These are phyloP conservation scores for Setaria viridis DNA, from an alignment of 202 grass and related monocot genomes.

Conservation along the genomic window DNA sequence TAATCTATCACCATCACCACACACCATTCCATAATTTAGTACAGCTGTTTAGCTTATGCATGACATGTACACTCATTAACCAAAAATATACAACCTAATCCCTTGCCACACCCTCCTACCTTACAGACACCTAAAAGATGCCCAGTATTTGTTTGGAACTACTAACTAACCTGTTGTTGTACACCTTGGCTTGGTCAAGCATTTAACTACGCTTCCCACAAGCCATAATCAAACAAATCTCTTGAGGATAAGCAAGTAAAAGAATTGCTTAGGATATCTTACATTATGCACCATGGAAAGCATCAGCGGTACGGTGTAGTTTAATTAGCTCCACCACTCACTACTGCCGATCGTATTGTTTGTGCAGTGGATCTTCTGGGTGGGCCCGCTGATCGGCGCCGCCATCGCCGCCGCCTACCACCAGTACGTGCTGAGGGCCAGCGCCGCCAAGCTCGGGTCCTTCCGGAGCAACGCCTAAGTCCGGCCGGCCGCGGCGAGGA, in stretches of 20 bases:
- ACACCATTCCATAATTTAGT: constrained; percentile 24
- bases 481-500: neutral
- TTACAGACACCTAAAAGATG: constrained; percentile 43
- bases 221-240: constrained; percentile 5
- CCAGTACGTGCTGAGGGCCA: constrained; percentile 75
- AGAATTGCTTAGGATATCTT: neutral
- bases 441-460: constrained; percentile 61
- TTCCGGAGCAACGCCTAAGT: constrained; percentile 70
- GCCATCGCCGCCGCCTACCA: constrained; percentile 78
- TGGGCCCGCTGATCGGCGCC: constrained; percentile 71
- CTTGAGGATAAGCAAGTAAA: constrained; percentile 31
- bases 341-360: neutral
- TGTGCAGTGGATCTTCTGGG: constrained; percentile 87
- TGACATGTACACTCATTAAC: constrained; percentile 41
- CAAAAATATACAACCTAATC: constrained; percentile 33
- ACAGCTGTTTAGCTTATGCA: constrained; percentile 26
- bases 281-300: neutral
- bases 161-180: neutral
- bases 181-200: constrained; percentile 35
- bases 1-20: constrained; percentile 3
- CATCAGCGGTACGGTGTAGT: neutral
- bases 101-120: constrained; percentile 26
- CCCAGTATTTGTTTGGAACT: neutral
- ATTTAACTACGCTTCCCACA: constrained; percentile 20
- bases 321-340: neutral